These are phyloP conservation scores for Phytopythium aichiense DNA, from an alignment of 352 stramenopile genomes.

Conservation along the genomic window DNA sequence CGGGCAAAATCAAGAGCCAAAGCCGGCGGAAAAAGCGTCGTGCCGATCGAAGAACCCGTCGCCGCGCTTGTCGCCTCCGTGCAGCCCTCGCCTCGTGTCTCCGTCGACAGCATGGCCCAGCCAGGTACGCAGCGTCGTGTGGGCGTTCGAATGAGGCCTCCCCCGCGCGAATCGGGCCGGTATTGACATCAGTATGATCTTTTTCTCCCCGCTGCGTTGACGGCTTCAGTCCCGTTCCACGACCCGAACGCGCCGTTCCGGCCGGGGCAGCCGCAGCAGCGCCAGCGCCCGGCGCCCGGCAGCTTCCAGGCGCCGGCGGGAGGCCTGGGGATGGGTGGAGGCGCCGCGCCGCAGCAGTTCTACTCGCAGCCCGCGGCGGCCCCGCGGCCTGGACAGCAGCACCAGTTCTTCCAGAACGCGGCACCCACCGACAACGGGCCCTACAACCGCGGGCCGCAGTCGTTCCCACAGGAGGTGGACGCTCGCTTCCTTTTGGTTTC, in stretches of 20 bases:
- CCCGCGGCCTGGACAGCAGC: constrained; percentile 36
- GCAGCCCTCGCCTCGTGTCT: background rate
- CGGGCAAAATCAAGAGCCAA: background rate
- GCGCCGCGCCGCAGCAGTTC: constrained; percentile 32
- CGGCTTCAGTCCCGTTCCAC: constrained; percentile 44
- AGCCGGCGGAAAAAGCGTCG: background rate
- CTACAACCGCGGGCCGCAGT: constrained; percentile 22
- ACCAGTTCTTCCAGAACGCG: constrained; percentile 50
- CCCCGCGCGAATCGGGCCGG: no score
- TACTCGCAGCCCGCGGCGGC: constrained; percentile 28
- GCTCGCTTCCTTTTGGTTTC: background rate
- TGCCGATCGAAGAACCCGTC: background rate
- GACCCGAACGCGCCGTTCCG: constrained; percentile 45
- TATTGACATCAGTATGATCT: background rate
- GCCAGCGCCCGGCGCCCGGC: constrained; percentile 25
- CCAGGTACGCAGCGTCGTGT: background rate
- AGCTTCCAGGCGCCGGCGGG: constrained; percentile 19
- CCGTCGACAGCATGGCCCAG: background rate
- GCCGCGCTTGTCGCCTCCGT: background rate
- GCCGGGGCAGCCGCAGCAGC: constrained; percentile 16
- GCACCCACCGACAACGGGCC: constrained; percentile 20
- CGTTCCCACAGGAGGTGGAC: constrained; percentile 35
- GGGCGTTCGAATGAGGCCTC: background rate
- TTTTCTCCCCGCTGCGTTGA: background rate
- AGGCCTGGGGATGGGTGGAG: constrained; percentile 17